Evolutionary conservation across 1,284 basidiomycete genomes (phyloP).

Genomic region (Ceratobasidium sp.): DNA sequence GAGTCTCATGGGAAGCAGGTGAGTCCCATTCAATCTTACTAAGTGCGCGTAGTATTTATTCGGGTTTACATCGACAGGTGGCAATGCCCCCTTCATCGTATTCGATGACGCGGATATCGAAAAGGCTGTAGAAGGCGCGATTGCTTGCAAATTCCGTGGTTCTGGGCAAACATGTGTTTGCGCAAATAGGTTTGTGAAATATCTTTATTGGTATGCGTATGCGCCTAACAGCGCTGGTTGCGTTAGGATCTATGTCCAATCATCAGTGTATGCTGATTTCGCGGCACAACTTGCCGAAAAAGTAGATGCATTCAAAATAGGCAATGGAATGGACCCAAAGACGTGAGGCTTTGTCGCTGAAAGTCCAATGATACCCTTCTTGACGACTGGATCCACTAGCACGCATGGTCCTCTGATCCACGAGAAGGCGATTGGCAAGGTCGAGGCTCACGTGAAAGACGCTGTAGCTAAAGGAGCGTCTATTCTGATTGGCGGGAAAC

Average conservation of each 20-base stretch:
- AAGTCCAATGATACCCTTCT: background rate
- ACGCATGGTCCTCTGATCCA: constrained; percentile 97
- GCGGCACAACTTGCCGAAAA: constrained; percentile 80
- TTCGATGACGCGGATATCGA: constrained; percentile 97
- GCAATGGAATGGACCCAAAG: constrained; percentile 83
- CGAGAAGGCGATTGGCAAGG: constrained; percentile 84
- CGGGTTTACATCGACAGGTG: constrained; percentile 55
- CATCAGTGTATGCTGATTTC: constrained; percentile 85
- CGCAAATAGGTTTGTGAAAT: constrained; percentile 42
- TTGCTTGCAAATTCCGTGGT: constrained; percentile 90
- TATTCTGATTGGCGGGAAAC: constrained; percentile 85
- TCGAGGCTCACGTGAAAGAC: constrained; percentile 85
- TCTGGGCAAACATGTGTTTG: constrained; percentile 81
- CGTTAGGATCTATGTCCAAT: constrained; percentile 89
- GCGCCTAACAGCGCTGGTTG: constrained; percentile 58
- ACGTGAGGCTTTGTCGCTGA: constrained; percentile 59
- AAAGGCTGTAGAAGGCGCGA: constrained; percentile 90
- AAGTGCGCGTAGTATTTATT: background rate
- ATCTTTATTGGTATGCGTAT: constrained; percentile 9
- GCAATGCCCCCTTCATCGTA: constrained; percentile 94
- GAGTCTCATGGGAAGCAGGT: constrained; percentile 83
- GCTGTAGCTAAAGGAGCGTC: constrained; percentile 85
- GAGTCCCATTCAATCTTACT: background rate
- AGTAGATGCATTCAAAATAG: constrained; percentile 90
- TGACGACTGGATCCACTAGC: constrained; percentile 40